Base-by-base conservation (phyloP, 2,329 filamentous ascomycete species). In the Paecilomyces variotii region DNA sequence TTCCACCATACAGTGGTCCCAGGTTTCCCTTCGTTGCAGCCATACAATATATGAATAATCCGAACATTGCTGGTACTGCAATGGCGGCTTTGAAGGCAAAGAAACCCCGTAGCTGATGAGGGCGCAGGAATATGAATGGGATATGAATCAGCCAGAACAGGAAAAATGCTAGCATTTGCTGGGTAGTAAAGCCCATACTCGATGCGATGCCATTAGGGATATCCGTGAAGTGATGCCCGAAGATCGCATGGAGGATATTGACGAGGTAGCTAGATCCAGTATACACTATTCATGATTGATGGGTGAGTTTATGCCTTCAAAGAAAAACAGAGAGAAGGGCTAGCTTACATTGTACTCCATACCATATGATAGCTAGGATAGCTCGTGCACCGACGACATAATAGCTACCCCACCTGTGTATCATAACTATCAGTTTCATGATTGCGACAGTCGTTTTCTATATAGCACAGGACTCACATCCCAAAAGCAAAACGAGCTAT, bases 31-130 rank as follows among this genome's bases (percentile, higher is more conserved):
- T 70, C 1, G 73, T 76, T 61, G 74, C 73, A 28, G 64, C 69
- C 69, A 76, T 74, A 61, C 72, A 74, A 60, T 73, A 76, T 27
- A 78, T 73, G 63, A 76, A 74, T 11, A 75, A 60, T 2, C 73
- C 72, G 57, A 68, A 73, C 3, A 75, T 69, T 4, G 73, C 69
- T 3, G 72, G 71, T 9, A 76, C 60, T 39, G 74, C 72, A 60
- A 78, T 70, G 35, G 73, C 66, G 4, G 69, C 71, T 61, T 79
- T 79, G 68, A 78, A 71, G 64, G 72, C 75, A 68, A 79, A 80
- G 66, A 80, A 77, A 55, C 66, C 68, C n/a, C 70, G 65, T 19
- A 79, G 63, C 62, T 79, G 75, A 62, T 79, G 77, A 10, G 78
- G 77, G 12, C 76, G 70, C 59, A 79, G 72, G 45, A 74, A 69